Base-by-base conservation (phyloP, 257 asterid genomes). In the Gentiana straminea region DNA sequence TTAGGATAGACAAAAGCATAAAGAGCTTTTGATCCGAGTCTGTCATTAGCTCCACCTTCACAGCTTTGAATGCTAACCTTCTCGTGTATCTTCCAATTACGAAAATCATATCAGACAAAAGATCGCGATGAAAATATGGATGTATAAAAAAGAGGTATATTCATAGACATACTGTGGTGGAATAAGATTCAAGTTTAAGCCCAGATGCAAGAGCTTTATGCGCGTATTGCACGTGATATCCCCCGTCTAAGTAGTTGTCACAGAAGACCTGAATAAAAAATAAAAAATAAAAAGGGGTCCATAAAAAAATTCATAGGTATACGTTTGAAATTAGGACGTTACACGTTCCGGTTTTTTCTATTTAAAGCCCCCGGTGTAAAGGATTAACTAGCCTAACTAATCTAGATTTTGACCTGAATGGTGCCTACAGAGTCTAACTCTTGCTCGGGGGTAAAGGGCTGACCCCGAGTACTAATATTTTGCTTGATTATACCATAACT, bases 161-260 rank as follows among this genome's bases (percentile, higher is more conserved):
- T 43, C 53, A 55, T 11, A 59, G 34, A 35, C 77, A 13, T 83
- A 89, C 97, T 54, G 55, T 55, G 58, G 76, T 81, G 39, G 94
- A 81, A 67, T 89, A 86, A 3, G 94, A 75, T 64, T 82, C 93
- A n/a, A 86, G 88, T 63, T 78, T 75, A 64, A 89, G 93, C 64
- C 84, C 81, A 65, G 86, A 81, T 13, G 97, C 86, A 62, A 86
- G 93, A 52, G 71, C 78, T 77, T 80, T 89, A 75, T 89, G 97
- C 53, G 94, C 94, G 60, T 78, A 80, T 24, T 93, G 94, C 33
- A 89, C 93, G 51, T 89, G 97, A 70, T 89, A 86, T 59, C 97
- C 95, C 33, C 95, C 97, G 63, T 89, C 97, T 68, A 89, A 79
- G 75, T 89, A 86, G 73, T 89, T 89, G 75, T 86, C 94, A 12